Base-by-base conservation (phyloP, 202 grass and related monocot genomes). In the Dendrocalamus latiflorus region DNA sequence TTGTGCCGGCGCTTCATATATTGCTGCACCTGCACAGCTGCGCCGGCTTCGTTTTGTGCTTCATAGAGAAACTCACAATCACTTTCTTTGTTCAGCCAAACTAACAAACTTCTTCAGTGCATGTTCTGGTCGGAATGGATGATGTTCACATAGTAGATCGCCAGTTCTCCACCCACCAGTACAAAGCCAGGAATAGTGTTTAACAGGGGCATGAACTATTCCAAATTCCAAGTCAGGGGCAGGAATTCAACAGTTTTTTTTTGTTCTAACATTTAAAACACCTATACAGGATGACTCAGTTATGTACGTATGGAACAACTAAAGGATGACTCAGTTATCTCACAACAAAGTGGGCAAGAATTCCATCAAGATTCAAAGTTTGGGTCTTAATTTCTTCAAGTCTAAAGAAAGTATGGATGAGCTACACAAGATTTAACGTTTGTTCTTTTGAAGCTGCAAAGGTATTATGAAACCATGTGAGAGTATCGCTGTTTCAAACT, bases 361-460 rank as follows among this genome's bases (percentile, higher is more conserved):
- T 65, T 86, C 70, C 51, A n/a, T 48, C 33, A 5, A 59, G 8
- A 67, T 88, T 88, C 86, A 88, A 88, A 78, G 58, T 22, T 33
- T 20, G 38, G 17, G 11, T 60, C 59, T 74, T 26, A 61, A 9
- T 41, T 51, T 12, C 38, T 63, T 72, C 65, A 41, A 48, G 58
- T 49, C 74, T 48, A 58, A 24, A 57, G 4, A 26, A 74, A 55
- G 25, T 36, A 15, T 24, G 66, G 44, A 36, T 17, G 12, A 72
- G 45, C 18, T 48, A 56, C 53, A 21, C n/a, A 21, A 48, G 38
- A 10, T 69, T 6, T 38, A 49, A 20, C 20, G 1, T 50, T 57
- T 45, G 2, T 54, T 65, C 72, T 24, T 45, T 47, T 37, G 24
- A 77, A 84, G 25, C 9, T 69, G 4, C 8, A 45, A 49, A 58